Percentiles rank a stretch among this genome's conserved stretches.
Conservation (phyloP, 2,329 filamentous ascomycete genomes). For the Chalaropsis ovoidea region DNA sequence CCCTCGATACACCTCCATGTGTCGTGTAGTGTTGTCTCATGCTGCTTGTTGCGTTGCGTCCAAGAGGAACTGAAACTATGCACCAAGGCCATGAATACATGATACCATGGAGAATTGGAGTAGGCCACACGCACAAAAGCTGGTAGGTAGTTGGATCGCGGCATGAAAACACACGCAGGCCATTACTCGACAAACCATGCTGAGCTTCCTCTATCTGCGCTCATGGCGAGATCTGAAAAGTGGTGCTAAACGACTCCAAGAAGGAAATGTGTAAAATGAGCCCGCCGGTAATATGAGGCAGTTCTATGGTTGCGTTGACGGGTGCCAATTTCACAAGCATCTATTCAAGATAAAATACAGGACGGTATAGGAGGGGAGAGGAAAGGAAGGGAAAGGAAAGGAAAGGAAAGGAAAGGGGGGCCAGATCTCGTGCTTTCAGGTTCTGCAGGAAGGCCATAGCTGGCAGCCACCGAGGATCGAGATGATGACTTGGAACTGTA, state of each 20-base stretch:
- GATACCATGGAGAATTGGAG: slow-evolving; percentile 1
- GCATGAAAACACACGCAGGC: slow-evolving; percentile 9
- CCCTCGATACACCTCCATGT: not conserved
- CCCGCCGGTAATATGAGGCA: too few relatives aligned
- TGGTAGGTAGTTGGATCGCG: not conserved
- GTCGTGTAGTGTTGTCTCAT: not conserved
- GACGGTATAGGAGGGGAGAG: not conserved
- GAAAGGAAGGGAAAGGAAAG: not conserved
- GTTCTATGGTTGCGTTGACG: not conserved
- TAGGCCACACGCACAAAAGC: not conserved
- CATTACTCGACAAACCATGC: not conserved
- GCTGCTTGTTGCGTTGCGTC: not conserved
- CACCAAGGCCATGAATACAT: slow-evolving; percentile 1
- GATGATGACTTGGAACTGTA: slow-evolving; percentile 13
- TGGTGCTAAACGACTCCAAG: not conserved
- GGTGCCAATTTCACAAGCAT: slow-evolving; percentile 8
- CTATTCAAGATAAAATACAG: not conserved
- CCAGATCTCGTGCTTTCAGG: not conserved
- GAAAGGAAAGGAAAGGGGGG: not conserved
- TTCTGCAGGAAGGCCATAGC: slow-evolving; percentile 2
- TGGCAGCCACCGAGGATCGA: slow-evolving; percentile 11
- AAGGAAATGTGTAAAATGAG: not conserved
- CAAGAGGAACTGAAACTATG: not conserved
- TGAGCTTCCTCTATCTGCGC: not conserved
- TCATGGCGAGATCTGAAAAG: not conserved